Evolutionary conservation across 1,139 yeast species (phyloP).

Genomic region (Yamadazyma trypodendri): DNA sequence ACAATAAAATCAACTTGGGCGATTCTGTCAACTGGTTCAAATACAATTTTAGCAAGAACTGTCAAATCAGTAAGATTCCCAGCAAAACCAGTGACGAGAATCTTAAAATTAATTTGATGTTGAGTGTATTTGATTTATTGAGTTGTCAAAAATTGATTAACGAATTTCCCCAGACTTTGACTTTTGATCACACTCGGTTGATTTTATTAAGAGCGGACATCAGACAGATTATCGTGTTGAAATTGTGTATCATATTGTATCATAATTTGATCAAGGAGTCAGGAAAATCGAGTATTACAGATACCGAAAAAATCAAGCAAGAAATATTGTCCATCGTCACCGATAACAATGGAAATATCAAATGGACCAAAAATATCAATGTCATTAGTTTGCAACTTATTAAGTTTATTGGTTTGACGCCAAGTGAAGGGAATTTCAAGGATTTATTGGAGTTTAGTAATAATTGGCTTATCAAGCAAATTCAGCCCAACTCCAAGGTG

Average conservation of each 20-base stretch:
- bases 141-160: constrained; percentile 79
- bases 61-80: constrained; percentile 12
- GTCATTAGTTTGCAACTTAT: constrained; percentile 72
- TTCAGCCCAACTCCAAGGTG: constrained; percentile 79
- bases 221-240: constrained; percentile 78
- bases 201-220: constrained; percentile 80
- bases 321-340: constrained; percentile 79
- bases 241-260: constrained; percentile 69
- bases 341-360: constrained; percentile 81
- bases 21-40: constrained; percentile 73
- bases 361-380: constrained; percentile 85
- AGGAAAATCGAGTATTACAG: constrained; percentile 27
- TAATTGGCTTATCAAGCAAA: constrained; percentile 81
- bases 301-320: constrained; percentile 39
- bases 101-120: constrained; percentile 40
- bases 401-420: constrained; percentile 29
- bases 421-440: constrained; percentile 23
- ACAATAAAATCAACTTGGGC: constrained; percentile 63
- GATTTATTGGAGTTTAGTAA: constrained; percentile 55
- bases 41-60: constrained; percentile 6
- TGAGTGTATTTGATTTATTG: constrained; percentile 58
- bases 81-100: constrained; percentile 9
- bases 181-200: constrained; percentile 84
- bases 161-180: constrained; percentile 80
- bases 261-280: constrained; percentile 59